Evolutionary conservation across 2,329 filamentous ascomycete species (phyloP).

Genomic region (Fusarium sp.): DNA sequence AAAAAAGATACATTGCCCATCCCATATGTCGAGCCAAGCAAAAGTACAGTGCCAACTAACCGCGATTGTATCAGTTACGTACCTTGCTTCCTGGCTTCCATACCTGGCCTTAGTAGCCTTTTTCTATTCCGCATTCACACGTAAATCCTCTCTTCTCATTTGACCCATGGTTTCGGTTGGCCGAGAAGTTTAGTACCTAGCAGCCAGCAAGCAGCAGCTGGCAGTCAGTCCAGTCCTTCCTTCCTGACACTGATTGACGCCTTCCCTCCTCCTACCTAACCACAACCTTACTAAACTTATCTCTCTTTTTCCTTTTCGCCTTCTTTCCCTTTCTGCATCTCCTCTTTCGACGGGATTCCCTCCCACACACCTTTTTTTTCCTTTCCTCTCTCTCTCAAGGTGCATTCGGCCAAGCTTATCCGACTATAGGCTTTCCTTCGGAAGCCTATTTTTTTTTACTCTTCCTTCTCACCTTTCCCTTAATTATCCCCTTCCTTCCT

Average conservation of each 20-base stretch:
- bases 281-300: conserved; percentile 28
- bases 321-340: conserved; percentile 21
- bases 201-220: background rate
- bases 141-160: conserved; percentile 33
- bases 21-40: conserved; percentile 11
- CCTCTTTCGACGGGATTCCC: conserved; percentile 4
- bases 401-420: background rate
- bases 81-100: conserved; percentile 26
- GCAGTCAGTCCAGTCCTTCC: background rate
- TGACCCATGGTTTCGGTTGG: conserved; percentile 35
- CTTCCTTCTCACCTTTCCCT: background rate
- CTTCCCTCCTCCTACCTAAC: conserved; percentile 18
- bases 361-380: background rate
- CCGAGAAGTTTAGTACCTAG: conserved; percentile 28
- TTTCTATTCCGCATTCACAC: conserved; percentile 33
- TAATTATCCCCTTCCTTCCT: background rate
- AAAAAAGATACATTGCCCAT: conserved; percentile 26
- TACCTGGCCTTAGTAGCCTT: conserved; percentile 33
- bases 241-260: background rate
- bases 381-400: background rate
- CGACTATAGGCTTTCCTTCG: background rate
- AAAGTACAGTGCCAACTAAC: conserved; percentile 8
- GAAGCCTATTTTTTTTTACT: background rate
- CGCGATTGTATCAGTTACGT: conserved; percentile 11
- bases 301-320: conserved; percentile 23